These are phyloP conservation scores for Solanum hybrid DNA, from an alignment of 305 asterid species.

Conservation along the genomic window DNA sequence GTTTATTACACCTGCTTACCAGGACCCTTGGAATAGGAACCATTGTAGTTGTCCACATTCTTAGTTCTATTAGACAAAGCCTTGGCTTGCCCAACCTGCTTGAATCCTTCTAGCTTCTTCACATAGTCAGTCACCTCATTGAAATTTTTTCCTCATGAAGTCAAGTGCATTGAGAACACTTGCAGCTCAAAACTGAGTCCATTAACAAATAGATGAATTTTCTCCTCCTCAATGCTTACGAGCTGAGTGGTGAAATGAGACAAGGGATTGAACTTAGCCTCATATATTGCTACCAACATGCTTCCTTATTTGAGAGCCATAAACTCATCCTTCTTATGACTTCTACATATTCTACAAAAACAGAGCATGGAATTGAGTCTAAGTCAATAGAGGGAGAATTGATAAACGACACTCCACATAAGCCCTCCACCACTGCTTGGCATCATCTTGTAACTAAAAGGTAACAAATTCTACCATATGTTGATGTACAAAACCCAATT, in stretches of 20 bases:
- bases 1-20: not conserved
- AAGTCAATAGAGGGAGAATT: not conserved
- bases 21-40: not conserved
- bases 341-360: no score
- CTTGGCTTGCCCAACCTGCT: not conserved
- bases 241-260: not conserved
- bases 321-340: not conserved
- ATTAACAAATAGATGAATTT: no score
- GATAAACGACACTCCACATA: not conserved
- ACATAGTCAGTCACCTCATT: not conserved
- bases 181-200: not conserved
- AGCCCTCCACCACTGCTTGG: not conserved
- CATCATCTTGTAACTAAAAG: not conserved
- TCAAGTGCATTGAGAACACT: not conserved
- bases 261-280: not conserved
- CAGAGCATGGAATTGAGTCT: not conserved
- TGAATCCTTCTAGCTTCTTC: not conserved
- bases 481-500: not conserved
- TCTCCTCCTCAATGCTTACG: not conserved
- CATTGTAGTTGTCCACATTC: not conserved
- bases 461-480: not conserved
- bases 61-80: not conserved
- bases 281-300: not conserved
- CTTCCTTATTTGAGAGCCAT: not conserved
- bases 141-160: not conserved